Percentiles rank a stretch among this genome's conserved stretches.
These are phyloP conservation scores for Aphanomyces euteiches DNA, from an alignment of 352 stramenopile genomes.

Conservation along the genomic window DNA sequence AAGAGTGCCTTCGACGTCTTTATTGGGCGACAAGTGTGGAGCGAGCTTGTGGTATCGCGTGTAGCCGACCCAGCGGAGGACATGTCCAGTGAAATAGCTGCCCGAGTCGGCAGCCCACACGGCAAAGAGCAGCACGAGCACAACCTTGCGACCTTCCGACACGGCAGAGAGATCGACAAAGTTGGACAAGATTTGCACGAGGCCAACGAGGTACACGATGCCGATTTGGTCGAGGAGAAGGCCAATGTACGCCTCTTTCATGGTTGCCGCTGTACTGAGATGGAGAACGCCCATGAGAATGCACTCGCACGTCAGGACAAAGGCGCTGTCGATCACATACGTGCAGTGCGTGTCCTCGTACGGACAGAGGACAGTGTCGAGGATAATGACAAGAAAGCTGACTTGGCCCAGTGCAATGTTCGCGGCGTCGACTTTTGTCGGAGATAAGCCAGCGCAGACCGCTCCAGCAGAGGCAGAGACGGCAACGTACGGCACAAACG, in stretches of 20 bases:
- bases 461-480: background rate
- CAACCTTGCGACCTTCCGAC: conserved; percentile 51
- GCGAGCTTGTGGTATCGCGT: conserved; percentile 77
- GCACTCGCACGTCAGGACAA: conserved; percentile 50
- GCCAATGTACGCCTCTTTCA: conserved; percentile 39
- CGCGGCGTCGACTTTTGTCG: background rate
- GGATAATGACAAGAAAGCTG: background rate
- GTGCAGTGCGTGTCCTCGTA: conserved; percentile 68
- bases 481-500: background rate
- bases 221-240: conserved; percentile 61
- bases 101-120: conserved; percentile 87
- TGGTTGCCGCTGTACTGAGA: conserved; percentile 34
- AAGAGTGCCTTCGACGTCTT: conserved; percentile 93
- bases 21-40: conserved; percentile 90
- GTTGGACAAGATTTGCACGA: conserved; percentile 54
- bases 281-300: conserved; percentile 55
- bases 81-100: conserved; percentile 91
- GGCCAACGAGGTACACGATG: conserved; percentile 66
- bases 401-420: background rate
- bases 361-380: conserved; percentile 64
- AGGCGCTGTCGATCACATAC: conserved; percentile 44
- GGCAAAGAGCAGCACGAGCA: conserved; percentile 63
- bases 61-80: conserved; percentile 81
- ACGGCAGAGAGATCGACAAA: conserved; percentile 45
- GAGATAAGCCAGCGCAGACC: background rate